Base-by-base conservation (phyloP, 768 basidiomycete species). In the Pleurotus eryngii region DNA sequence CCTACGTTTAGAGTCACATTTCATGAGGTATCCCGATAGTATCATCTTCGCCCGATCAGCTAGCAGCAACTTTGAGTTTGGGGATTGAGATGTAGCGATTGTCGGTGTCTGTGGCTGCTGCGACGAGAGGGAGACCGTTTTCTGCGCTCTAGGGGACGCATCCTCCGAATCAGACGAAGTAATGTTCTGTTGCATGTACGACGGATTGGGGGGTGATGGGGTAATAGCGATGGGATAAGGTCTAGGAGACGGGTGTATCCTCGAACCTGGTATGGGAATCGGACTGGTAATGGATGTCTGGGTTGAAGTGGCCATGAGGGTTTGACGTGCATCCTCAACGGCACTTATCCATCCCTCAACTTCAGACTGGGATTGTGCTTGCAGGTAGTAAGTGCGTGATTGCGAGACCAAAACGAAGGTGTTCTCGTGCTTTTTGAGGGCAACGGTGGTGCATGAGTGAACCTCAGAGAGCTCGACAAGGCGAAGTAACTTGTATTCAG, bases 331-430 rank as follows among this genome's bases (percentile, higher is more conserved):
- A 15, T 85, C 86, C 65, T 91, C 92, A 66, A 97, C 86, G 1
- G 87, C 89, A 20, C 70, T 69, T 14, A 96, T 89, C 95, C 97
- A 98, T 57, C 77, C 81, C 39, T 87, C 80, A 30, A 92, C 86
- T 50, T 94, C 93, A n/a, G 74, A 74, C 2, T 80, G 74, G 18
- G 81, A 79, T 38, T 83, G 81, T 0, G 95, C 93, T 68, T 91
- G 90, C 30, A 95, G 82, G 70, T 98, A 95, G 70, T 89, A 98
- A 14, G 97, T 98, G 39, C 97, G 81, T 9, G 84, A 78, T 9
- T 92, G 85, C 0, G 93, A 95, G 49, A 99, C 92, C 58, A 99
- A 85, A 9, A 93, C 95, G 63, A 98, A 95, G 0, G 92, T 84
- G 74, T 95, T 85, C 37, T 81, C 73, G 69, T 98, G 94, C 64